Evolutionary conservation across 768 basidiomycete species (phyloP).

Genomic region (Sistotremastrum niveocremeum): DNA sequence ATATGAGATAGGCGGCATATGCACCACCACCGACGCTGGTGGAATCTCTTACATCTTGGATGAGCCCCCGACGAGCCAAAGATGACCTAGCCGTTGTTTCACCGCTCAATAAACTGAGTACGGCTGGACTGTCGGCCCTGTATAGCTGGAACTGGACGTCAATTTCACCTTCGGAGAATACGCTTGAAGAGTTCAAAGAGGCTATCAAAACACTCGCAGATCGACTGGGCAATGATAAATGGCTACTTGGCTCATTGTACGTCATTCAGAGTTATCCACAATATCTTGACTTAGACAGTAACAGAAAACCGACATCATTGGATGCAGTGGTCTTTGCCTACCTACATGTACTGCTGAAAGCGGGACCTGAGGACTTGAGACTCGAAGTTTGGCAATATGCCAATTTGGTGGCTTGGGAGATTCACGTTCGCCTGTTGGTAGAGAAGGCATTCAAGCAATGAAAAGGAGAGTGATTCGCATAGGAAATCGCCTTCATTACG

Average conservation of each 20-base stretch:
- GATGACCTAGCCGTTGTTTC: not conserved
- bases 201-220: slow-evolving; percentile 64
- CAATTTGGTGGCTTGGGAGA: slow-evolving; percentile 76
- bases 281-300: not conserved
- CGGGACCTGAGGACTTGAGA: slow-evolving; percentile 25
- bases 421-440: slow-evolving; percentile 46
- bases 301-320: slow-evolving; percentile 60
- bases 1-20: slow-evolving; percentile 9
- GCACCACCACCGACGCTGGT: slow-evolving; percentile 29
- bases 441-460: slow-evolving; percentile 30
- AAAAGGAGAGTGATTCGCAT: too few relatives aligned
- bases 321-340: slow-evolving; percentile 80
- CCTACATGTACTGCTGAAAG: slow-evolving; percentile 49
- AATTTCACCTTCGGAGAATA: not conserved
- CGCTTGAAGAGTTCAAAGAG: slow-evolving; percentile 41
- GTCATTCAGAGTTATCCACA: slow-evolving; percentile 9
- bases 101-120: too few relatives aligned
- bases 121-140: too few relatives aligned
- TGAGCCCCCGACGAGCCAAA: not conserved
- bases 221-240: slow-evolving; percentile 60
- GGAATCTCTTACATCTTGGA: slow-evolving; percentile 10
- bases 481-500: too few relatives aligned
- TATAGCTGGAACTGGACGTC: too few relatives aligned
- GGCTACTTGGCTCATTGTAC: slow-evolving; percentile 70
- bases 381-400: slow-evolving; percentile 55